These are phyloP conservation scores for Lasiosphaeria hispida DNA, from an alignment of 495 filamentous ascomycete species.

Conservation along the genomic window DNA sequence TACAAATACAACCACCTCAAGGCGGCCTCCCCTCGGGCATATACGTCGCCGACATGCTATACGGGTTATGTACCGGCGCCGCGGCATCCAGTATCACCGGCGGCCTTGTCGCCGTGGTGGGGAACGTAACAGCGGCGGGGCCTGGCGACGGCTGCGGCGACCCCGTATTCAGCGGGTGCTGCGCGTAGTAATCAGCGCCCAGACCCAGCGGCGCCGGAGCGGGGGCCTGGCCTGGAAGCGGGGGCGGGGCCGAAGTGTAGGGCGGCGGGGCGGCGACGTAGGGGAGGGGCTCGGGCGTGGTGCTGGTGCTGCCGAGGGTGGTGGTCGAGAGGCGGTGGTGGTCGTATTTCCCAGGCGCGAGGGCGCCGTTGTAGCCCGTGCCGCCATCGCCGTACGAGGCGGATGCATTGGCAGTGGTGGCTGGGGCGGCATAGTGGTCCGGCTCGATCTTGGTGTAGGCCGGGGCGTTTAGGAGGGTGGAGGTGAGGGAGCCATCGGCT, in stretches of 20 bases:
- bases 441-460: slow-evolving; percentile 1
- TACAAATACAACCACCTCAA: background rate
- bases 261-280: no score
- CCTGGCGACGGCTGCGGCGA: slow-evolving; percentile 6
- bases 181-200: background rate
- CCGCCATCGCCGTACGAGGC: slow-evolving; percentile 1
- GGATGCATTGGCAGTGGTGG: background rate
- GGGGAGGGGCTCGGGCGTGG: no score
- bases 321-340: background rate
- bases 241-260: background rate
- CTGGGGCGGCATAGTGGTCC: background rate
- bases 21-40: background rate
- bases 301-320: no score
- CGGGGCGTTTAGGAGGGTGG: no score
- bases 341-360: background rate
- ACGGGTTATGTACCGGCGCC: background rate
- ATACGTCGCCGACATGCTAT: slow-evolving; percentile 2
- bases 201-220: background rate
- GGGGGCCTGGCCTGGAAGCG: background rate
- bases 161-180: background rate
- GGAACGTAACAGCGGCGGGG: slow-evolving; percentile 2
- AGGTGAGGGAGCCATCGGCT: background rate
- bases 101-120: background rate
- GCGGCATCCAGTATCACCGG: no score
- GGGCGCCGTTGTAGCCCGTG: background rate